Base-by-base conservation (phyloP, 1,139 yeast genomes). In the Pichia sp. region DNA sequence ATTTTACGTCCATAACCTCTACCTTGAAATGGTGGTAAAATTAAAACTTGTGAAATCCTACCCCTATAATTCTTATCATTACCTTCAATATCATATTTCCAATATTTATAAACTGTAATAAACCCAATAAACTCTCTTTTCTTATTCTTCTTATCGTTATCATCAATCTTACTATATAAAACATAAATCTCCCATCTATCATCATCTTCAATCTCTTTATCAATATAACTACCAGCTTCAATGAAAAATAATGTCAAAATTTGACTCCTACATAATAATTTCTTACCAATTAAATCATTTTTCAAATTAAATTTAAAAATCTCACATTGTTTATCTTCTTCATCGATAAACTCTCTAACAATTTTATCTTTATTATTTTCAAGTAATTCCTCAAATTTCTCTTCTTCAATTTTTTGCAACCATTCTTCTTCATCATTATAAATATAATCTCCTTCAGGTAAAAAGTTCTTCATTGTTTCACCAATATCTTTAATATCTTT, bases 201-300 rank as follows among this genome's bases (percentile, higher is more conserved):
- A 59, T 91, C 97, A 1, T 63, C 62, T 31, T 72, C 71, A 60
- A 91, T 97, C 1, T 63, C 62, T 31, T 71, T 69, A 56, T 89
- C 96, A 47, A 93, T 86, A 54, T 76, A 85, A 2, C 94, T 79
- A 1, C 96, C 98, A 0, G 95, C 97, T 60, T 91, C 99, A 53
- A 91, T 91, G 63, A 82, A 88, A 19, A 91, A 66, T 35, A 89
- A 64, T 19, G 85, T 84, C 52, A 91, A 73, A 2, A 89, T 76
- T 54, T 86, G 95, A 50, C 88, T 68, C 47, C 97, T 66, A 42
- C 70, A 66, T 52, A 82, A 86, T 39, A 88, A 61, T 47, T 73
- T 77, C 32, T 67, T 55, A 2, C 80, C 77, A 15, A 14, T 24
- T 8, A 14, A 26, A 19, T 62, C 64, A 9, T 56, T 51, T 3